Percentiles rank a stretch among this genome's conserved stretches.
Evolutionary conservation across 768 basidiomycete species (phyloP).

Genomic region (Russula dissimulans): DNA sequence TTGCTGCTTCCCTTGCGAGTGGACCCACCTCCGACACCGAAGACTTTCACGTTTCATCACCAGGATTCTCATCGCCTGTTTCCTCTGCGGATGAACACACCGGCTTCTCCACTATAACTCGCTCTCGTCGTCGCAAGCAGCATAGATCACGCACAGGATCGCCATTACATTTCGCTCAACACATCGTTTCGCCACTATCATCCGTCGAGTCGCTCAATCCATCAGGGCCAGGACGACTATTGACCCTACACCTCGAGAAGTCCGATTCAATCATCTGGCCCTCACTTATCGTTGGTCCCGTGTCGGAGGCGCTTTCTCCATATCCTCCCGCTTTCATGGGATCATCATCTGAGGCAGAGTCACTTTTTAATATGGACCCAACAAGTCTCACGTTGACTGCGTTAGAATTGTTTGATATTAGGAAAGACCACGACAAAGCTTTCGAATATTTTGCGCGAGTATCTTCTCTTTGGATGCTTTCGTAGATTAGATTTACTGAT

Average conservation of each 20-base stretch:
- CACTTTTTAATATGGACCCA: conserved; percentile 77
- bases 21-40: conserved; percentile 65
- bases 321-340: conserved; percentile 42
- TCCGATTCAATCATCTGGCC: conserved; percentile 76
- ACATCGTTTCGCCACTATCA: conserved; percentile 64
- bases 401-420: conserved; percentile 64
- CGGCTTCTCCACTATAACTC: conserved; percentile 15
- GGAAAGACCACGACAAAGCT: conserved; percentile 65
- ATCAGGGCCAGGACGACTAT: conserved; percentile 47
- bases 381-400: conserved; percentile 69
- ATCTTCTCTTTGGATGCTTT: background rate
- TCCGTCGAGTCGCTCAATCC: conserved; percentile 65
- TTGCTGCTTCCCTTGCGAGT: conserved; percentile 73
- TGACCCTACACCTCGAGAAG: conserved; percentile 77
- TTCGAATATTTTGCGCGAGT: conserved; percentile 76
- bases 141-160: conserved; percentile 45
- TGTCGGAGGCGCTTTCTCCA: conserved; percentile 51
- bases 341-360: conserved; percentile 44
- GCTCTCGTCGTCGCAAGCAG: conserved; percentile 20
- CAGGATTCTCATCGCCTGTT: conserved; percentile 53
- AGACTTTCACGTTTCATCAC: conserved; percentile 45
- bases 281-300: conserved; percentile 67
- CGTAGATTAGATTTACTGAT: background rate
- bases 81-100: conserved; percentile 41
- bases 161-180: conserved; percentile 39